Base-by-base conservation (phyloP, 2,329 filamentous ascomycete genomes). In the Aureobasidium sp. region DNA sequence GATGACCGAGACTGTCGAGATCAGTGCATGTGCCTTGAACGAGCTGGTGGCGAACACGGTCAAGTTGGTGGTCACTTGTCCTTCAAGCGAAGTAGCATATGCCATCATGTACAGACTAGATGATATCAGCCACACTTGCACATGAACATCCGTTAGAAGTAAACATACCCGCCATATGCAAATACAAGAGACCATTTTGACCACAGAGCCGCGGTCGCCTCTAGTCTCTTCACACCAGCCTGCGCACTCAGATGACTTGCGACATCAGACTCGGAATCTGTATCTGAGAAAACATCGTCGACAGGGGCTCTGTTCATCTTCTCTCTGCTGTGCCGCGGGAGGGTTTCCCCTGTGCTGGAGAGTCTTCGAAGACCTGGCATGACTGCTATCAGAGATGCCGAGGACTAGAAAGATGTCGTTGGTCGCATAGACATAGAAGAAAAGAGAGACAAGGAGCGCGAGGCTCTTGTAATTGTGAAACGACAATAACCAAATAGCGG, bases 71-170 rank as follows among this genome's bases (percentile, higher is more conserved):
- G 85, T 85, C 9, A 83, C 84, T 69, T 88, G 86, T 16, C 80
- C 79, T 70, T 88, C 86, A n/a, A 88, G 77, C n/a, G 85, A 88
- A 6, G 84, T 87, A 54, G 82, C 81, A 67, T 84, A 86, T 25
- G 85, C 83, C 76, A 88, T 83, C 61, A 86, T 76, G 63, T 86
- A 69, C 8, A 73, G 66, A 11, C 70, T 73, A 47, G 10, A 34
- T 15, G 1, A 8, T 8, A 32, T 47, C 36, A 53, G 50, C 32
- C 11, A 37, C 5, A 34, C 34, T 16, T 5, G 11, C 29, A 8
- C 9, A 34, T n/a, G 25, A 21, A 3, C 3, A 29, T n/a, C 5
- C 3, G 9, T 15, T 25, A 29, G 9, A 9, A 39, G 32, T 36
- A 1, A 21, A 62, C 66, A 36, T 65, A 73, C 69, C 74, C 72